Evolutionary conservation across 2,329 filamentous ascomycete species (phyloP).

Genomic region (Talaromyces rugulosus): DNA sequence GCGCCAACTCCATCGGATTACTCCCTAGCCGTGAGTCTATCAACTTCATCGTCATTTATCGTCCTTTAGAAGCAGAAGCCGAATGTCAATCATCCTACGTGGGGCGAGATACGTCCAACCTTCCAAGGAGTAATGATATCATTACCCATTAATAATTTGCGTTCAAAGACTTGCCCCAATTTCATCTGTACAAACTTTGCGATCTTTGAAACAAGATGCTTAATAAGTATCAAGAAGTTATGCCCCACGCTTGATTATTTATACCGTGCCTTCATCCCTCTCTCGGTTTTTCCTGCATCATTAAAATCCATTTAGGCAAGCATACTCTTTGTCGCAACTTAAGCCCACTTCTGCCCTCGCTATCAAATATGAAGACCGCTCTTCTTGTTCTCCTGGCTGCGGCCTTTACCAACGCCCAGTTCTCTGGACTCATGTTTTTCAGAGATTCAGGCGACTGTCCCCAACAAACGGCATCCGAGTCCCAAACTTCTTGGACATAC

Average conservation of each 20-base stretch:
- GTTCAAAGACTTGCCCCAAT: background rate
- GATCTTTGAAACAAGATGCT: background rate
- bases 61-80: background rate
- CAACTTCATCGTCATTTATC: background rate
- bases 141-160: background rate
- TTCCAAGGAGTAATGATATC: background rate
- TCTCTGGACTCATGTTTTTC: background rate
- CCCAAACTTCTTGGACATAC: background rate
- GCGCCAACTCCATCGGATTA: background rate
- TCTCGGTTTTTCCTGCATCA: background rate
- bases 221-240: background rate
- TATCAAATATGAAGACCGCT: background rate
- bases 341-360: background rate
- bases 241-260: background rate
- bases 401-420: background rate
- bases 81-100: background rate
- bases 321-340: background rate
- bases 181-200: background rate
- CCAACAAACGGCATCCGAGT: background rate
- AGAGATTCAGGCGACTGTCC: background rate
- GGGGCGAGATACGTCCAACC: background rate
- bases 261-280: background rate
- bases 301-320: background rate
- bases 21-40: background rate
- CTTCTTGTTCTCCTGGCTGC: background rate